Evolutionary conservation across 2,329 filamentous ascomycete species (phyloP), one percentile per base, ranked within the genome.

Genomic region (Venturia asperata): DNA sequence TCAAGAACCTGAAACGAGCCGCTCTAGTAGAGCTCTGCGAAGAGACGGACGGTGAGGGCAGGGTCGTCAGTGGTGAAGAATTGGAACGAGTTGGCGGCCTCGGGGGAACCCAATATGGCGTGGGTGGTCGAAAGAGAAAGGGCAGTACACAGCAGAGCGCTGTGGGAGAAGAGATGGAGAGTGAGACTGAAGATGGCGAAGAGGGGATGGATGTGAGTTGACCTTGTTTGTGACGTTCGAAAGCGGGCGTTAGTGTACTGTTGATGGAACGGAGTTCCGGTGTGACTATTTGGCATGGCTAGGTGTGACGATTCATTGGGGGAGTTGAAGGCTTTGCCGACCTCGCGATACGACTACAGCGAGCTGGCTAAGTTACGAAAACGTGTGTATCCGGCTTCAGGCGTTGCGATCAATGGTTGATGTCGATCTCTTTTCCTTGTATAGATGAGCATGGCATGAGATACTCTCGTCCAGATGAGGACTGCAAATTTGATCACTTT

Each of bases 11-110:
- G 43, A 91, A 88, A 65, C 87, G 90, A 64, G 80, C 84, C 63
- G 90, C 91, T 27, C 81, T 99, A 66, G 89, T 97, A 65, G 93
- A 97, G 72, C 83, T 99, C 11, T 96, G 91, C 64, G 91, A 96
- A 75, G 92, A 96, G 74, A 90, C 96, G 55, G 92, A 97, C 75
- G 89, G 87, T 71, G 94, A 97, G 72, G 92, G 92, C n/a, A 84
- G 93, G 34, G 88, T 99, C 7, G 83, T 97, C 6, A 89, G 89
- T 64, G 93, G 93, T 55, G 90, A 96, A 68, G 92, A 97, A 74
- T 80, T 95, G 17, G 86, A 87, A 68, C 78, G 82, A 66, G 80
- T 86, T 3, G 83, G 82, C 13, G 81, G 80, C 6, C 74, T 85
- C 34, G 81, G 80, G 37, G 77, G 78, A 10, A 80, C 79, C n/a